Evolutionary conservation across 352 stramenopile species (phyloP), one percentile per base, ranked within the genome.

Genomic region (Blastocystis sp.): DNA sequence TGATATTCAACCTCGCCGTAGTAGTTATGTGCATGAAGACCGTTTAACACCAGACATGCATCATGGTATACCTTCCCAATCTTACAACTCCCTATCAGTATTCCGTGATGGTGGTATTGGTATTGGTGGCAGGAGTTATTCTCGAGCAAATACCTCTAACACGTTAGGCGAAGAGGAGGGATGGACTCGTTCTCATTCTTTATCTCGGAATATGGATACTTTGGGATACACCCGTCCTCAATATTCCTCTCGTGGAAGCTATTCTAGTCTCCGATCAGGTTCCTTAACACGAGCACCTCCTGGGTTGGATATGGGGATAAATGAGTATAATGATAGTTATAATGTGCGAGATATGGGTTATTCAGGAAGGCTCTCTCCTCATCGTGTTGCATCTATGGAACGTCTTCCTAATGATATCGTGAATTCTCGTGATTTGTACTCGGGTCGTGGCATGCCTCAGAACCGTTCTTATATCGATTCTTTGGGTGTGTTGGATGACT

Each of bases 401-500:
- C 73, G 33, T 19, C 30, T 68, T 7, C n/a, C 73, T 35, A 68
- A 35, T 24, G 73, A 84, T 1, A 7, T 58, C 7, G n/a, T 19
- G 19, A 56, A 27, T 1, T 17, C 30, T 4, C 51, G 33, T 33
- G 73, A 56, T 2, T 84, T 69, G 24, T n/a, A 42, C 3, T 33
- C 42, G 0, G 22, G 24, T 9, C 73, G 48, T 17, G 73, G 19
- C 7, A 30, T 84, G 73, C 51, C 53, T n/a, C 17, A 64, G 24
- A 84, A 84, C 35, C 73, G 17, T 35, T 84, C 73, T 37, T 84
- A 68, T 57, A 19, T 84, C 33, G 73, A 68, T 35, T 84, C 73
- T 15, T 33, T 84, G 51, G 73, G 44, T 17, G 17, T 84, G 48
- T 24, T 66, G 1, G 73, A 84, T 1, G 73, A 84, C 6, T 44